Percentiles rank a stretch among this genome's conserved stretches.
These are phyloP conservation scores for Abrus pulchellus DNA, from an alignment of 306 rosid genomes.

Conservation along the genomic window DNA sequence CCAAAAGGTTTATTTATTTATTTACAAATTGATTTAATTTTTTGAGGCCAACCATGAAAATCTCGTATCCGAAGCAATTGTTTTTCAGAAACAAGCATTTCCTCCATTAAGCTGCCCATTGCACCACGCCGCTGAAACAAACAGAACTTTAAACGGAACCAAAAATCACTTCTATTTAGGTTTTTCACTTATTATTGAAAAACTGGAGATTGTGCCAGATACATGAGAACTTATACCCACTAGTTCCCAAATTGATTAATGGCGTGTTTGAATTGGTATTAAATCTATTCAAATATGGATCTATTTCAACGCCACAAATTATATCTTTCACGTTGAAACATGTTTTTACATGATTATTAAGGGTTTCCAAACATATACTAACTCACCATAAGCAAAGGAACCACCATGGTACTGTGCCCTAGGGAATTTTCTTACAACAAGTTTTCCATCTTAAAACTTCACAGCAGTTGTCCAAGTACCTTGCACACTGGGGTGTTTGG, in stretches of 20 bases:
- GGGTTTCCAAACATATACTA: too few species aligned
- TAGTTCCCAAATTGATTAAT: conserved; percentile 6
- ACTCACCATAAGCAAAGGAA: background rate
- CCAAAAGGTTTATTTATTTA: background rate
- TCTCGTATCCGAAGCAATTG: background rate
- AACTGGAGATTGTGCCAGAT: conserved; percentile 7
- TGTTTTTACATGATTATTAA: too few species aligned
- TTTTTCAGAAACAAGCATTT: background rate
- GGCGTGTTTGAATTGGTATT: too few species aligned
- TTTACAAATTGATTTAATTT: background rate
- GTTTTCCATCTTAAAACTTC: conserved; percentile 57
- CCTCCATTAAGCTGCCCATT: background rate
- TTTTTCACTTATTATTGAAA: conserved; percentile 17
- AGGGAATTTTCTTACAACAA: conserved; percentile 32
- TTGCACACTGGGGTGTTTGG: conserved; percentile 89
- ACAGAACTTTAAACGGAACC: background rate
- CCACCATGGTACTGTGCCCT: conserved; percentile 25
- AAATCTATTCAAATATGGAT: too few species aligned
- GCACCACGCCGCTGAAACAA: background rate
- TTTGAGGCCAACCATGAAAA: background rate
- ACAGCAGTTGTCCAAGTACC: conserved; percentile 93
- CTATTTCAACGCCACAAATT: too few species aligned
- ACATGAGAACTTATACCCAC: conserved; percentile 20
- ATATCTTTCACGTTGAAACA: too few species aligned
- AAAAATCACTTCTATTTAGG: background rate